Base-by-base conservation (phyloP, 192 early-diverging fungal genomes). In the Helicostylum pulchrum region DNA sequence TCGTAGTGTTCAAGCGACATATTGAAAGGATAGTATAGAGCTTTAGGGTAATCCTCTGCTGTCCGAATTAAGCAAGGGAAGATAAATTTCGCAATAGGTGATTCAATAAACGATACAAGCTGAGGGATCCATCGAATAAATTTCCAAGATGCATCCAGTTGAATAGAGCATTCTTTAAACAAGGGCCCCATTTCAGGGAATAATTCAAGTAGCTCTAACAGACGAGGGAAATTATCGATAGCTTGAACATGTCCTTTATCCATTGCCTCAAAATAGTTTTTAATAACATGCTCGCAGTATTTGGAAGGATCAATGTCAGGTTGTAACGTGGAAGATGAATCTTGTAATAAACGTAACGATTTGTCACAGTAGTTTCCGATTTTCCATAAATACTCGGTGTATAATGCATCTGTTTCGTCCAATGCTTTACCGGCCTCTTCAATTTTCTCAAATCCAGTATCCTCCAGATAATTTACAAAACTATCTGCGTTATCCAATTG, bases 81-180 rank as follows among this genome's bases (percentile, higher is more conserved):
- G 34, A 88, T 61, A 10, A 70, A 67, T 43, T 59, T 48, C 17
- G 82, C 82, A 7, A 77, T 68, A 5, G 76, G 52, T 50, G 86
- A 87, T 52, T 90, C 88, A 1, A 92, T 73, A 15, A 89, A 56
- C 12, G 90, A 83, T 0, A 90, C 87, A 48, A 92, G 68, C 52
- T 92, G 89, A 19, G 87, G 85, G 45, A 92, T 75, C 90, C 90
- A 92, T 32, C 81, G 77, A 44, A 92, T 72, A 75, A 89, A 87
- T 34, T 80, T 82, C 88, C 88, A 92, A n/a, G 75, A 71, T 11
- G 79, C 71, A 10, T 74, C 60, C 39, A 77, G 51, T 17, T 48
- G 46, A 48, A 48, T 0, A 48, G 17, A 19, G 23, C 63, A 47
- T 20, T 76, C 19, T 63, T 73, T 69, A 73, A 78, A 81, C 8